Conservation (phyloP, 139 green algal species). For the Auxenochlorella pyrenoidosa region DNA sequence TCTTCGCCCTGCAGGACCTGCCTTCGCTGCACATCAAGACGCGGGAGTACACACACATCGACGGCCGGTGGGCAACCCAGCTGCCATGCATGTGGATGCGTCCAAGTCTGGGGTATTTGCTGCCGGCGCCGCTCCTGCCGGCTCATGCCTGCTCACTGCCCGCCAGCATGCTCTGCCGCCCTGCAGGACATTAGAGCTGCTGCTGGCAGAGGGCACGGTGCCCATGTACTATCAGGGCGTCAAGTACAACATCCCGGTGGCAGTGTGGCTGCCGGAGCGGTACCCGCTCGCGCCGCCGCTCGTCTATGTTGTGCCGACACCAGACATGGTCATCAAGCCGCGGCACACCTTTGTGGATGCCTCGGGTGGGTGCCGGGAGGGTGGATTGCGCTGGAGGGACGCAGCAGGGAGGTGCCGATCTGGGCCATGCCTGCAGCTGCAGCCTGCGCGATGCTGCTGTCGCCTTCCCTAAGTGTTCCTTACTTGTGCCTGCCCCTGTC, state of each 20-base stretch:
- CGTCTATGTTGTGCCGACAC: slow-evolving; percentile 85
- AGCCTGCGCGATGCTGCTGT: neutral
- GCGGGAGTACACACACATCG: slow-evolving; percentile 63
- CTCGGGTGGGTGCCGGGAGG: slow-evolving; percentile 45
- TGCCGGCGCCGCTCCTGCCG: neutral
- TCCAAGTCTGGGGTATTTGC: slow-evolving; percentile 1
- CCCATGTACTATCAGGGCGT: slow-evolving; percentile 81
- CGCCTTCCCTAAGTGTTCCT: neutral
- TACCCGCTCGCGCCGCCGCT: slow-evolving; percentile 80
- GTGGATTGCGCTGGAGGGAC: neutral
- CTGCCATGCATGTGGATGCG: neutral
- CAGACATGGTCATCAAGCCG: slow-evolving; percentile 92
- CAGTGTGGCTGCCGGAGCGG: slow-evolving; percentile 82
- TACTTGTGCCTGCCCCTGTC: neutral
- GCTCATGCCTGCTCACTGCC: neutral
- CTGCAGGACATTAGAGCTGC: slow-evolving; percentile 56
- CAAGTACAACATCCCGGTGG: slow-evolving; percentile 96
- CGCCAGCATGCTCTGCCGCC: neutral
- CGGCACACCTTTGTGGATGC: slow-evolving; percentile 81
- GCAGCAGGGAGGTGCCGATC: too few relatives aligned
- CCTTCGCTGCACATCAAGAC: slow-evolving; percentile 63
- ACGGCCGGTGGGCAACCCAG: slow-evolving; percentile 58
- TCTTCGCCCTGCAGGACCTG: slow-evolving; percentile 64
- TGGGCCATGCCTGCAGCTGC: too few relatives aligned
- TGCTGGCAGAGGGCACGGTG: slow-evolving; percentile 88